Conservation (phyloP, 2,329 filamentous ascomycete species). For the Tolypocladium amazonense region DNA sequence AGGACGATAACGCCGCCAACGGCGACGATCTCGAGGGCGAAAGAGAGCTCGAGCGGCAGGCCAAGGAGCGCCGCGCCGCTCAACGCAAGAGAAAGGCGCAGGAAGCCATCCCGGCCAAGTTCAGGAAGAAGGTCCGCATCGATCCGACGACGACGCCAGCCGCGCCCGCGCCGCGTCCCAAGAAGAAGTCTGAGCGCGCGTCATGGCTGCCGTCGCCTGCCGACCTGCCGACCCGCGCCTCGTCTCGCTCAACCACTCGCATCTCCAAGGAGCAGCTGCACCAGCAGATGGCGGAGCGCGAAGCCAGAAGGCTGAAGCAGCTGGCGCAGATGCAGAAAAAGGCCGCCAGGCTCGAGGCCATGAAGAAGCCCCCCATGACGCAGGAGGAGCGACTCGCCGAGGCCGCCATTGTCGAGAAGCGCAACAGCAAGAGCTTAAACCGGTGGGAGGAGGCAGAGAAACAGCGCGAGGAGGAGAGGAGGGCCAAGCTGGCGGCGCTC, state of each 20-base stretch:
- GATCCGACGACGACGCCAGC: conserved; percentile 36
- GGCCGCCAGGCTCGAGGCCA: conserved; percentile 59
- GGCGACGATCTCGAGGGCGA: conserved; percentile 74
- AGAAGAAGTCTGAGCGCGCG: conserved; percentile 49
- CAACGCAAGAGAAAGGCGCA: conserved; percentile 74
- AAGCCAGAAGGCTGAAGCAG: conserved; percentile 60
- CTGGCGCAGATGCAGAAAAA: conserved; percentile 56
- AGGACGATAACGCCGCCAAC: conserved; percentile 55
- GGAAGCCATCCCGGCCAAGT: conserved; percentile 59
- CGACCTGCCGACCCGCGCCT: conserved; percentile 48
- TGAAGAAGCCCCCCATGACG: conserved; percentile 72
- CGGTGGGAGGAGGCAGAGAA: conserved; percentile 92
- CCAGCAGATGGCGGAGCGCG: conserved; percentile 63
- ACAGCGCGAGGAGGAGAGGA: conserved; percentile 72
- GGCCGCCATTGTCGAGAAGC: conserved; percentile 71
- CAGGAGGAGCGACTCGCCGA: conserved; percentile 78
- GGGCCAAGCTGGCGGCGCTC: conserved; percentile 74
- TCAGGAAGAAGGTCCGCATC: conserved; percentile 69
- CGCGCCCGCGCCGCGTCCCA: conserved; percentile 36
- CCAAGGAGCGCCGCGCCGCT: conserved; percentile 53
- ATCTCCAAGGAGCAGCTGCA: conserved; percentile 52
- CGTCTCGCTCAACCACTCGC: conserved; percentile 46
- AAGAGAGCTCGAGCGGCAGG: conserved; percentile 70
- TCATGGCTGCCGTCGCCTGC: conserved; percentile 46
- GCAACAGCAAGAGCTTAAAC: conserved; percentile 83